Evolutionary conservation across 805 yeast genomes (phyloP).

Genomic region (Hemisphaericaspora nanyangensis): DNA sequence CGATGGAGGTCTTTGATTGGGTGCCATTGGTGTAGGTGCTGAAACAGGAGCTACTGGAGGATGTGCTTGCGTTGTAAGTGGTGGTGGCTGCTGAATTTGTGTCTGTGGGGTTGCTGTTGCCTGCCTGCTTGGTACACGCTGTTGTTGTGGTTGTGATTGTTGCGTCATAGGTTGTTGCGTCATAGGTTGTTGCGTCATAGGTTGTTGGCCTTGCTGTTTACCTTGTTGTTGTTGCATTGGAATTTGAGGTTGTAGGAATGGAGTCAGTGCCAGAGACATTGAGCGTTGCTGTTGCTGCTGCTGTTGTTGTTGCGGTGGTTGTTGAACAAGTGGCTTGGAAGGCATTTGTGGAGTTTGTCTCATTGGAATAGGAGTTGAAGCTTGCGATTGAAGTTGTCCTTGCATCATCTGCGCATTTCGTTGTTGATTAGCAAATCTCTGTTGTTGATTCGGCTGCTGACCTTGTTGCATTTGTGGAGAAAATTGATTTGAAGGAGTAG

Average conservation of each 20-base stretch:
- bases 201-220: background rate
- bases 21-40: background rate
- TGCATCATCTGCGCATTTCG: conserved; percentile 1
- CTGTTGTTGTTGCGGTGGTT: conserved; percentile 5
- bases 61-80: background rate
- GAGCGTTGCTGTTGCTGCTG: conserved; percentile 1
- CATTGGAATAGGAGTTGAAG: conserved; percentile 9
- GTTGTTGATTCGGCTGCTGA: conserved; percentile 4
- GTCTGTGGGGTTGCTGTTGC: background rate
- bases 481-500: background rate
- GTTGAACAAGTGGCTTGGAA: background rate
- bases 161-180: background rate
- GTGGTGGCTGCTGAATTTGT: background rate
- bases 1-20: background rate
- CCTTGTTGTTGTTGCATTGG: conserved; percentile 1
- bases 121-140: background rate
- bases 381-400: conserved; percentile 7
- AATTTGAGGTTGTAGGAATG: conserved; percentile 1
- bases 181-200: conserved; percentile 1
- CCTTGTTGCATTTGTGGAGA: conserved; percentile 6
- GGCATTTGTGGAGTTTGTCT: conserved; percentile 11
- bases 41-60: background rate
- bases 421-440: conserved; percentile 1
- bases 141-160: background rate
- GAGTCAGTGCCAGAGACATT: conserved; percentile 1